Evolutionary conservation across 208 protist species (phyloP).

Genomic region (Trichomonas tenax): DNA sequence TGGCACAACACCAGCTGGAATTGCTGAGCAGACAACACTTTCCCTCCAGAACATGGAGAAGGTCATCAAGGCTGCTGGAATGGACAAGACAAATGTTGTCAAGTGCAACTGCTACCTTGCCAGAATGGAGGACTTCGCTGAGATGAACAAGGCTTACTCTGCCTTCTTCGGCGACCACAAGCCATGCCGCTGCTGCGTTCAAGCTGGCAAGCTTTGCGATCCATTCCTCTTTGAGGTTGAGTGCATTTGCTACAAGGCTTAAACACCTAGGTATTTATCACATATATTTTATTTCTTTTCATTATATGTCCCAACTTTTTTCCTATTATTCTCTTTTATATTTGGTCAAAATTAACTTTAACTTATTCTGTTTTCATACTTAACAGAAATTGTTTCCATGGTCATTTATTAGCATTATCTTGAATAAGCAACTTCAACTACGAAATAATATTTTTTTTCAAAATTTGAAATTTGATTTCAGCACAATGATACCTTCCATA

Average conservation of each 20-base stretch:
- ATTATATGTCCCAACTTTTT: no score
- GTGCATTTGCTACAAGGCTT: background rate
- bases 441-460: no score
- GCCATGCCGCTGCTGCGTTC: background rate
- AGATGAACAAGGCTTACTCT: background rate
- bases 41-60: background rate
- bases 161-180: slow-evolving; percentile 21
- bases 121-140: background rate
- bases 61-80: background rate
- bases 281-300: background rate
- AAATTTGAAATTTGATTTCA: no score
- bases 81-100: background rate
- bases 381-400: no score
- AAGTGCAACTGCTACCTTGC: background rate
- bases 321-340: no score
- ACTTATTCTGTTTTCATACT: no score
- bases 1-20: no score
- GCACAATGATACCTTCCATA: no score
- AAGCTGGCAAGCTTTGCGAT: background rate
- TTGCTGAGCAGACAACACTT: background rate
- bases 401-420: no score
- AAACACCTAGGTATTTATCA: background rate
- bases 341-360: no score
- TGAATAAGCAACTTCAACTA: no score
- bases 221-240: background rate